Evolutionary conservation across 129 eudicot genomes (phyloP).

Genomic region (Ambrosia trifida): DNA sequence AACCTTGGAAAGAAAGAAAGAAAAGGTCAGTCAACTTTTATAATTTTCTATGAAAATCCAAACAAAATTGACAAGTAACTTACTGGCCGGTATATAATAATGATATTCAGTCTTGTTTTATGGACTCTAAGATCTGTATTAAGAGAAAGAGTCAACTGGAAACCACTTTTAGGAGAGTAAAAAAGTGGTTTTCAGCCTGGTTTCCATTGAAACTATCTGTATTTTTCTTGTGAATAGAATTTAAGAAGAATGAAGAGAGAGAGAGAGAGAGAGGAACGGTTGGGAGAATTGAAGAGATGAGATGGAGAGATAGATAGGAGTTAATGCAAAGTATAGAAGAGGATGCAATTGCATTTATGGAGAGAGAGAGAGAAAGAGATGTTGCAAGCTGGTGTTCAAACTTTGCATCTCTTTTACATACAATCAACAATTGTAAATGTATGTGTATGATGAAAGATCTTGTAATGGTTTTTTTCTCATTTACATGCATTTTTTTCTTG

Average conservation of each 20-base stretch:
- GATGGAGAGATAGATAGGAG: slow-evolving; percentile 41
- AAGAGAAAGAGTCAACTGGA: slow-evolving; percentile 25
- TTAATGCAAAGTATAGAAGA: slow-evolving; percentile 43
- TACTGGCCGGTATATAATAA: slow-evolving; percentile 31
- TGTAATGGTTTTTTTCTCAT: not conserved
- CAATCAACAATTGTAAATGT: slow-evolving; percentile 25
- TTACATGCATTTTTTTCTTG: not conserved
- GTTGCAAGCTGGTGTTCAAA: slow-evolving; percentile 42
- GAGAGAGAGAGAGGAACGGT: slow-evolving; percentile 38
- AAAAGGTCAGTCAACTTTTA: slow-evolving; percentile 12
- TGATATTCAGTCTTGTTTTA: not conserved
- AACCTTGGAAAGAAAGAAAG: not conserved
- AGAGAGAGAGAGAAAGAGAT: slow-evolving; percentile 34
- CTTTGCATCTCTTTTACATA: slow-evolving; percentile 18
- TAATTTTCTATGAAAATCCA: slow-evolving; percentile 4
- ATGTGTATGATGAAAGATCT: slow-evolving; percentile 7
- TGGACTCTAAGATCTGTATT: slow-evolving; percentile 17
- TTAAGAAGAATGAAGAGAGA: slow-evolving; percentile 41
- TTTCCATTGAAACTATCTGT: slow-evolving; percentile 43
- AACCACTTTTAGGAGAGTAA: slow-evolving; percentile 37
- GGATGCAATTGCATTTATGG: slow-evolving; percentile 46
- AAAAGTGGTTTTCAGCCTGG: slow-evolving; percentile 40
- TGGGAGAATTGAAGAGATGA: slow-evolving; percentile 46
- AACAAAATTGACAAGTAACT: slow-evolving; percentile 19
- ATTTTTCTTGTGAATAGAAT: slow-evolving; percentile 44